Conservation (phyloP, 148 eudicot species). For the Rhododendron griersonianum region DNA sequence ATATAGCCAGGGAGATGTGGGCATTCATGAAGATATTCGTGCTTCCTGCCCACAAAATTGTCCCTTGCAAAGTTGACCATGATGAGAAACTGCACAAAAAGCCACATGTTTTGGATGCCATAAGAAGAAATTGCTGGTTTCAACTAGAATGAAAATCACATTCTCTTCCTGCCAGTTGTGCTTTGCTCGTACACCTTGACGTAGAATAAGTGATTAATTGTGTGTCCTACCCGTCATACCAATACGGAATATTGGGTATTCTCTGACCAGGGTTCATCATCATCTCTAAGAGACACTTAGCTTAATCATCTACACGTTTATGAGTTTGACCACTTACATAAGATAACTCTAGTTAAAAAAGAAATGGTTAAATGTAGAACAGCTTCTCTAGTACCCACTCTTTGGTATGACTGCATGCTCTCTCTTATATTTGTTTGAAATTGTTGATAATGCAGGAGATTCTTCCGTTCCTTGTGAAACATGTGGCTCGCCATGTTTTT, state of each 20-base stretch:
- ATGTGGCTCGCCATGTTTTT: conserved; percentile 60
- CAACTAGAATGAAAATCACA: not conserved
- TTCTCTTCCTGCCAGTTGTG: not conserved
- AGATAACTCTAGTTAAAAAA: not conserved
- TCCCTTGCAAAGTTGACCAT: not conserved
- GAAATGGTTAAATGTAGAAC: not conserved
- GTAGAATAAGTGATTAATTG: not conserved
- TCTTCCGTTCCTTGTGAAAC: conserved; percentile 56
- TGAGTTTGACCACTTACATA: not conserved
- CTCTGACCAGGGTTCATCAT: not conserved
- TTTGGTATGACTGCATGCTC: conserved; percentile 1
- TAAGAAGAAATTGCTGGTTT: not conserved
- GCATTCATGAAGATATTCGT: not conserved
- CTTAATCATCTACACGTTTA: not conserved
- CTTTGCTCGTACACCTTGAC: not conserved
- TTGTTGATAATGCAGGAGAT: conserved; percentile 42
- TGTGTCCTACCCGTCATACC: not conserved
- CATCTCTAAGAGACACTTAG: not conserved
- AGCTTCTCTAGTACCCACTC: not conserved
- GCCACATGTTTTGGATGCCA: not conserved
- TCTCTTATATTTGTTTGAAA: not conserved
- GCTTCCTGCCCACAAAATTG: not conserved
- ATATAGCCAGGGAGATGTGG: not conserved
- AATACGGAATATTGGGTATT: not conserved
- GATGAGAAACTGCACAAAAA: not conserved